Evolutionary conservation across 164 flowering plant species (phyloP).

Genomic region (Chloranthus sessilifolius): DNA sequence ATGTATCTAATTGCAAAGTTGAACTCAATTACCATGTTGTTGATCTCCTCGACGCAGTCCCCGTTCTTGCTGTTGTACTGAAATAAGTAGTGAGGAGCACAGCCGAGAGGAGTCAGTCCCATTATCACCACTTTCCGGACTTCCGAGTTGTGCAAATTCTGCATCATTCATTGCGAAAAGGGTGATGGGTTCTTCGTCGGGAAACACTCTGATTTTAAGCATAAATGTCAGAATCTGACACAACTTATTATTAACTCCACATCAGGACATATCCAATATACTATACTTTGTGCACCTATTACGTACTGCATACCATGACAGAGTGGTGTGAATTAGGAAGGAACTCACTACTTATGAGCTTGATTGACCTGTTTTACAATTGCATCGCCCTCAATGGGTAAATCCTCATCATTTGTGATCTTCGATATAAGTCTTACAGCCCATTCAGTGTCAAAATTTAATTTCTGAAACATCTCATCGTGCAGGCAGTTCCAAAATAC

Average conservation of each 20-base stretch:
- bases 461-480: conserved; percentile 95
- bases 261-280: too few species aligned
- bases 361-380: conserved; percentile 67
- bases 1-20: conserved; percentile 72
- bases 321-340: too few species aligned
- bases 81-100: conserved; percentile 87
- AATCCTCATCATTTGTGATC: conserved; percentile 66
- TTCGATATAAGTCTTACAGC: conserved; percentile 73
- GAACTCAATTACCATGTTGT: conserved; percentile 70
- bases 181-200: too few species aligned
- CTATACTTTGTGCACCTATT: too few species aligned
- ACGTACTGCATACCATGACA: too few species aligned
- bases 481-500: conserved; percentile 51
- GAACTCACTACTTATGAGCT: too few species aligned
- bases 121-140: conserved; percentile 66
- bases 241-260: too few species aligned
- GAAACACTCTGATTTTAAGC: too few species aligned
- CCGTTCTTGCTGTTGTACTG: conserved; percentile 49
- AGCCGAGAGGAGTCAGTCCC: conserved; percentile 89
- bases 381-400: conserved; percentile 74
- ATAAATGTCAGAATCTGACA: too few species aligned
- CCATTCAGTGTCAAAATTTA: conserved; percentile 86
- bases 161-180: conserved; percentile 19
- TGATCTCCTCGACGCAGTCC: conserved; percentile 58
- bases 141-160: conserved; percentile 60